Base-by-base conservation (phyloP, 2,329 filamentous ascomycete species). In the Scolecobasidium constrictum region DNA sequence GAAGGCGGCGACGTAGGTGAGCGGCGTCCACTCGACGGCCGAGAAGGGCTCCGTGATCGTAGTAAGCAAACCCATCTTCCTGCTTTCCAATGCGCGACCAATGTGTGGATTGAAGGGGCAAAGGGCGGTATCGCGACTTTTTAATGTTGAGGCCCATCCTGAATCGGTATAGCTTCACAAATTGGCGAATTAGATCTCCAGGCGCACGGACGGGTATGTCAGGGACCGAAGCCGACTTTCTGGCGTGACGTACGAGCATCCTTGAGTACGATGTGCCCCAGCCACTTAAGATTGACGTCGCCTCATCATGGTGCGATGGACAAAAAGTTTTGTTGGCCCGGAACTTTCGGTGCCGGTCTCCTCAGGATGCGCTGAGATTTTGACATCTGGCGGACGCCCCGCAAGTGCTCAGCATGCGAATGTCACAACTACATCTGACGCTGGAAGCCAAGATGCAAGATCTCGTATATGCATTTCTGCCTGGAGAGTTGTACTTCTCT, bases 41-140 rank as follows among this genome's bases (percentile, higher is more conserved):
- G 34, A 2, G n/a, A 42, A 23, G 1, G 33, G 40, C 3, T 3
- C 13, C 13, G 34, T 19, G 3, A 42, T 20, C 17, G 18, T 34
- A 35, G 40, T 23, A 13, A 42, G 40, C 5, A 42, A 20, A 9
- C 40, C 40, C 40, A 42, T 42, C 19, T 12, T 37, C 13, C 34
- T 7, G 34, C 12, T 36, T 36, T 36, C 26, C 9, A 31, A 31
- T 31, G 9, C 9, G 9, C 9, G n/a, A 31, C 9, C 9, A n/a
- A n/a, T 31, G 26, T 9, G 26, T 31, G 26, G 26, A 31, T 9
- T 31, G 26, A 9, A n/a, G n/a, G n/a, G 26, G 9, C 26, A n/a
- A 31, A 31, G 26, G 26, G 26, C 26, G 26, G 26, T 31, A 31
- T 31, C 26, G 26, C 26, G 26, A 31, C 26, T 31, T 31, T 31